Percentiles rank a stretch among this genome's conserved stretches.
These are phyloP conservation scores for Pleodorina starrii DNA, from an alignment of 139 green algal species.

Conservation along the genomic window DNA sequence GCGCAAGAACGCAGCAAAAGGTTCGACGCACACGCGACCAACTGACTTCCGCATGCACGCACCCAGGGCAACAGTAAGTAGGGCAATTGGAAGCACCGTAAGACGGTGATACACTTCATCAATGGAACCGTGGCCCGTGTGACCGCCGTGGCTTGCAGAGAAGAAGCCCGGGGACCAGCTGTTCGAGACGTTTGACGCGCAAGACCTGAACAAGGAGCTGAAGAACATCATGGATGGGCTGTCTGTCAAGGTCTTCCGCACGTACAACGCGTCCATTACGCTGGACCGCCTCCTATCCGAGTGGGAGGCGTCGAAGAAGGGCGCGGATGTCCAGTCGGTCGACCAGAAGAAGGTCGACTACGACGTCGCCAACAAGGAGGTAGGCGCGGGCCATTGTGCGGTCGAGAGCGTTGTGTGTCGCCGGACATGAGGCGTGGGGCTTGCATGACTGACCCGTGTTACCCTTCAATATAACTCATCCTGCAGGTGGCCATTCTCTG, in stretches of 20 bases:
- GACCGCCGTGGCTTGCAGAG: constrained; percentile 61
- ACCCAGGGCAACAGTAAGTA: too few species aligned
- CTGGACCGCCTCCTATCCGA: constrained; percentile 91
- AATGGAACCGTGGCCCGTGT: too few species aligned
- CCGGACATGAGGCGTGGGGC: too few species aligned
- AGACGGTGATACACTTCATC: too few species aligned
- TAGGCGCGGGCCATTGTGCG: constrained; percentile 24
- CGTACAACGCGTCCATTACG: constrained; percentile 98
- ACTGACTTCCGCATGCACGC: too few species aligned
- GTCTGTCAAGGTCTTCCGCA: constrained; percentile 98
- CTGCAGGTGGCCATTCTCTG: constrained; percentile 97
- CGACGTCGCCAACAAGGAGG: constrained; percentile 98
- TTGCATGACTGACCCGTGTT: too few species aligned
- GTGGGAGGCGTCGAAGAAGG: constrained; percentile 47
- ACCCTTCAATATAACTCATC: too few species aligned
- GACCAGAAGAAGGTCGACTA: constrained; percentile 92
- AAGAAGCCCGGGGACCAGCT: constrained; percentile 90
- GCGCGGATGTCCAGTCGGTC: constrained; percentile 34
- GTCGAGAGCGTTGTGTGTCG: too few species aligned
- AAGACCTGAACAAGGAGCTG: constrained; percentile 94
- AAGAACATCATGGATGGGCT: constrained; percentile 97
- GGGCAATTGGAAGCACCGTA: too few species aligned
- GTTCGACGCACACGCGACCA: too few species aligned
- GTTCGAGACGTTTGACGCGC: constrained; percentile 95
- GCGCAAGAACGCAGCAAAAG: too few species aligned